Conservation (phyloP, 495 filamentous ascomycete genomes). For the Penicillium longicatenatum region DNA sequence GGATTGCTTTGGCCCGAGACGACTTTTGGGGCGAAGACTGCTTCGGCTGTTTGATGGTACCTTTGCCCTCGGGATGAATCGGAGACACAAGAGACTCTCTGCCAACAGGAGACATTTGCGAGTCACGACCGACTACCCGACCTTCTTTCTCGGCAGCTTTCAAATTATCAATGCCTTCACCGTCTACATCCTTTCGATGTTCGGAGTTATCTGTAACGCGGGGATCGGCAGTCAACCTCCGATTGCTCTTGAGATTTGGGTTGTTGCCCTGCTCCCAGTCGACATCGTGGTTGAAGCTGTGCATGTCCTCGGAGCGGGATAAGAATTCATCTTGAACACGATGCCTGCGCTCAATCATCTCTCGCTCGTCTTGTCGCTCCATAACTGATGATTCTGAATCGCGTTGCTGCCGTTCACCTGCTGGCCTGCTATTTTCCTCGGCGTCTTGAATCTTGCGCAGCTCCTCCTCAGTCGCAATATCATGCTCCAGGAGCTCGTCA, state of each 20-base stretch:
- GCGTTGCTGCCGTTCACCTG: constrained; percentile 24
- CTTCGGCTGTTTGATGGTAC: constrained; percentile 53
- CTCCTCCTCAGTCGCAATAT: constrained; percentile 54
- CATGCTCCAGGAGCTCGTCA: constrained; percentile 85
- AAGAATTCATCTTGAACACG: constrained; percentile 63
- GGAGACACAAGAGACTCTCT: constrained; percentile 66
- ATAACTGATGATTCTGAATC: constrained; percentile 40
- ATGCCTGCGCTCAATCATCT: constrained; percentile 58
- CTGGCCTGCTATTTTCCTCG: constrained; percentile 33
- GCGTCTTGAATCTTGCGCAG: constrained; percentile 43
- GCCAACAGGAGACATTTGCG: constrained; percentile 57
- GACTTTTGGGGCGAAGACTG: constrained; percentile 27
- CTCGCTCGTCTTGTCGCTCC: constrained; percentile 51
- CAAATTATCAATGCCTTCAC: constrained; percentile 72
- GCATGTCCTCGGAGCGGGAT: constrained; percentile 59
- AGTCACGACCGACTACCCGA: constrained; percentile 63
- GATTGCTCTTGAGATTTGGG: constrained; percentile 60
- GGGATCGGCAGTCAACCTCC: constrained; percentile 62
- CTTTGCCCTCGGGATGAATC: constrained; percentile 61
- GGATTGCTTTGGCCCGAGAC: constrained; percentile 20
- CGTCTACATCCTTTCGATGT: constrained; percentile 76
- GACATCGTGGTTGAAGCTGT: constrained; percentile 85
- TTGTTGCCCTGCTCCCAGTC: constrained; percentile 68
- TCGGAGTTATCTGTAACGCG: constrained; percentile 63
- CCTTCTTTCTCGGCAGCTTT: constrained; percentile 58